Evolutionary conservation across 306 rosid genomes (phyloP), one percentile per base, ranked within the genome.

Genomic region (Trifolium fragiferum): DNA sequence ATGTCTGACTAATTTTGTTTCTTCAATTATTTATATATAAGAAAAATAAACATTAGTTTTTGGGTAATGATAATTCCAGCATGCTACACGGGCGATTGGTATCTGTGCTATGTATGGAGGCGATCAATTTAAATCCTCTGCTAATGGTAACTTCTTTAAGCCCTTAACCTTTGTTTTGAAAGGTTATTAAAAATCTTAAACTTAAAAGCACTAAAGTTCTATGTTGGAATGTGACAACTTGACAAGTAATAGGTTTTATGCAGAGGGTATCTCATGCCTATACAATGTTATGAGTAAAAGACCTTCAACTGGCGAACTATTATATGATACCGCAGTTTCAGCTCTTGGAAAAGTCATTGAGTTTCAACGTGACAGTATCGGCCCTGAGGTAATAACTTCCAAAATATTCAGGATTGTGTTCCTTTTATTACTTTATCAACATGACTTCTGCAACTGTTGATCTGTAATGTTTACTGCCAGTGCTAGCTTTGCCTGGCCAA

Each of bases 261-360:
- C 72, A 81, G 84, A 0, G 41, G 46, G 77, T 62, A n/a, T 75
- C 19, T 18, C 21, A 21, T 6, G 33, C 4, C 66, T 81, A 4
- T 15, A 4, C 43, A 13, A 13, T 75, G 46, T 40, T 12, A 60
- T 75, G 47, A 10, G 6, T n/a, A 20, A 16, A 7, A 20, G 50
- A 51, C 3, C 0, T 46, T 30, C 33, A 59, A 16, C 2, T 15
- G 30, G 59, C 2, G 14, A 18, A 9, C 10, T 2, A 40, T 7
- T 68, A 61, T 32, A 8, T 33, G 84, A 75, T 81, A 38, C 37
- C 1, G 80, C 80, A 25, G 84, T 69, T 53, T 49, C 84, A 53
- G 73, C 80, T 70, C 50, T 81, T 13, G 84, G 84, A 30, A 81
- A 81, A 54, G 70, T 81, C 41, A 68, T 40, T 54, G 72, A 75